Conservation (phyloP, 192 early-diverging fungal genomes). For the Coemansia sp. region DNA sequence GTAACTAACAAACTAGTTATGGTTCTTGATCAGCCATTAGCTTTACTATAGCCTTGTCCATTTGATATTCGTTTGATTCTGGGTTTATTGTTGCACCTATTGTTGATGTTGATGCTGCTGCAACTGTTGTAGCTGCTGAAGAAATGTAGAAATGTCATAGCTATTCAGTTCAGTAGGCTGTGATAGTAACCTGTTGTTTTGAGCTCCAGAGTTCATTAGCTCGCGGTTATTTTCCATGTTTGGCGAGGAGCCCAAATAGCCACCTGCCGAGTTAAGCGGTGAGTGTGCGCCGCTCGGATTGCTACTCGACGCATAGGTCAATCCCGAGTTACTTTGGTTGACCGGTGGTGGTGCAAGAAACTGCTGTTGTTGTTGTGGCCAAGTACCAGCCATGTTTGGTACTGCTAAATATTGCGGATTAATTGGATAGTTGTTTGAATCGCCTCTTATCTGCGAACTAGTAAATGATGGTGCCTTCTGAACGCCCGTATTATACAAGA, state of each 20-base stretch:
- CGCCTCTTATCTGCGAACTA: not conserved
- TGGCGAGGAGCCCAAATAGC: not conserved
- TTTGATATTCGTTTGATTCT: slow-evolving; percentile 22
- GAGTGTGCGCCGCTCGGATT: not conserved
- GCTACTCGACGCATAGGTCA: slow-evolving; percentile 18
- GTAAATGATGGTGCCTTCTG: not conserved
- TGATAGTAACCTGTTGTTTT: not conserved
- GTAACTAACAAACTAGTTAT: not conserved
- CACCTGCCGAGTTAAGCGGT: not conserved
- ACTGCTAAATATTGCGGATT: slow-evolving; percentile 6
- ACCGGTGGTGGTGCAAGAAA: slow-evolving; percentile 16
- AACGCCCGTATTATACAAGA: not conserved
- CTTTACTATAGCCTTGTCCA: not conserved
- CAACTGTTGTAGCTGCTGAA: not conserved
- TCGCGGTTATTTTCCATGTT: not conserved
- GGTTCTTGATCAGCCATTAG: not conserved
- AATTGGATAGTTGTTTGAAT: slow-evolving; percentile 4
- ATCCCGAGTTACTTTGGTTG: slow-evolving; percentile 27
- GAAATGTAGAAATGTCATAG: not conserved
- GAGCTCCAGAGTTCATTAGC: not conserved
- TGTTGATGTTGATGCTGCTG: not conserved
- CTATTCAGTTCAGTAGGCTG: not conserved
- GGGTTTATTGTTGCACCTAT: slow-evolving; percentile 7
- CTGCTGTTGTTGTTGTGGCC: slow-evolving; percentile 14
- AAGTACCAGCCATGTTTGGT: not conserved